Conservation (phyloP, 768 basidiomycete species). For the Mycena metata region DNA sequence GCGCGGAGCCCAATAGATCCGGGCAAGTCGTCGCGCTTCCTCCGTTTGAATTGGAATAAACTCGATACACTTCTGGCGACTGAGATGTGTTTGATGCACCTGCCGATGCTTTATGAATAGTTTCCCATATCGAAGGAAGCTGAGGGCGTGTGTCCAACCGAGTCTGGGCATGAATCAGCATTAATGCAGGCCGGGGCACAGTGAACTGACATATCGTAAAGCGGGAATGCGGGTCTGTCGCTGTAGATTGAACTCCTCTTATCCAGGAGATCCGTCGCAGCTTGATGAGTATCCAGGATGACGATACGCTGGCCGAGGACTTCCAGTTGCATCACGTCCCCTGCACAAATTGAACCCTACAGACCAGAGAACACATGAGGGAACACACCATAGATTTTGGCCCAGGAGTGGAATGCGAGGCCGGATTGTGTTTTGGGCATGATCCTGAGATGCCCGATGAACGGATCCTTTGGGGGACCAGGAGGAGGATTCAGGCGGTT, state of each 20-base stretch:
- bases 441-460: slow-evolving; percentile 18
- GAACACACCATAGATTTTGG: slow-evolving; percentile 44
- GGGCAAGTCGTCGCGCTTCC: slow-evolving; percentile 13
- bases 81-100: slow-evolving; percentile 31
- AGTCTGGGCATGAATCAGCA: slow-evolving; percentile 21
- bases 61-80: not conserved
- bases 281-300: slow-evolving; percentile 41
- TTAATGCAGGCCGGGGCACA: not conserved
- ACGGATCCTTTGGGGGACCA: slow-evolving; percentile 14
- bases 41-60: slow-evolving; percentile 26
- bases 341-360: slow-evolving; percentile 19
- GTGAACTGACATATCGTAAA: slow-evolving; percentile 35
- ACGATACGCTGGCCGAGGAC: slow-evolving; percentile 46
- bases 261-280: slow-evolving; percentile 47
- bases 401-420: slow-evolving; percentile 44
- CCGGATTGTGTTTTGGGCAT: slow-evolving; percentile 8
- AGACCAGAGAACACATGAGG: not conserved
- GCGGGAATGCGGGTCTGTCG: slow-evolving; percentile 36
- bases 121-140: slow-evolving; percentile 38
- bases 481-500: slow-evolving; percentile 20
- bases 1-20: slow-evolving; percentile 5
- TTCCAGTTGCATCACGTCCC: slow-evolving; percentile 41
- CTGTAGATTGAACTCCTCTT: slow-evolving; percentile 47
- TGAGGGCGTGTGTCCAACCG: slow-evolving; percentile 32
- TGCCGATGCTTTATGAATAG: slow-evolving; percentile 36